Evolutionary conservation across 257 asterid genomes (phyloP).

Genomic region (Apocynum venetum): DNA sequence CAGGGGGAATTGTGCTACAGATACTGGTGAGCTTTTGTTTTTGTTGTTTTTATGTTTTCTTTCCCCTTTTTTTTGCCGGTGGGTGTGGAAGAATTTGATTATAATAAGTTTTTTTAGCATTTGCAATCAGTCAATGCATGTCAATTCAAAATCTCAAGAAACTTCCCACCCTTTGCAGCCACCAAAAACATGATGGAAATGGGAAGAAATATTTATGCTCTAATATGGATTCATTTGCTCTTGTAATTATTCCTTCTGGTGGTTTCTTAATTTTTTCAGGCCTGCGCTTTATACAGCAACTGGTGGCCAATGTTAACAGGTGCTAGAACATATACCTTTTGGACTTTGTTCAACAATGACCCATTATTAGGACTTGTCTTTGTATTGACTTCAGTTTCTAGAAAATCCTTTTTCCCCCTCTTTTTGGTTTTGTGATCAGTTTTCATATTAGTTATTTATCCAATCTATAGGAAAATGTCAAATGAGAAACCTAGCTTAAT

Average conservation of each 20-base stretch:
- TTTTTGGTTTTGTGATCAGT: neutral
- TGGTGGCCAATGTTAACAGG: constrained; percentile 99
- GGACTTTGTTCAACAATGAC: neutral
- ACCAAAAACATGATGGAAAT: neutral
- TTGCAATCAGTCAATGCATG: neutral
- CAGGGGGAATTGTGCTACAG: constrained; percentile 92
- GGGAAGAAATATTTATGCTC: constrained; percentile 1
- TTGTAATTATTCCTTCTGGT: constrained; percentile 17
- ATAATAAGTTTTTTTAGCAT: too few relatives aligned
- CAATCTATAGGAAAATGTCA: neutral
- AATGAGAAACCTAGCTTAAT: neutral
- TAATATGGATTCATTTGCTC: constrained; percentile 14
- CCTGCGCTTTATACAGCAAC: constrained; percentile 84
- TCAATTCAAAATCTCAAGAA: neutral
- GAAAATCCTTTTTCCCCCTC: neutral
- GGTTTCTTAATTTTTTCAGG: constrained; percentile 44
- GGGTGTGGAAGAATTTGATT: neutral
- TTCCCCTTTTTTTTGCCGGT: neutral
- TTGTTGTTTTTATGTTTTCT: neutral
- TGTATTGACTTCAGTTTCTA: neutral
- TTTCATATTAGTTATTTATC: neutral
- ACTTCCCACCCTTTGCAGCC: neutral
- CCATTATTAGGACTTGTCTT: neutral
- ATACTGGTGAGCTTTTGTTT: constrained; percentile 52
- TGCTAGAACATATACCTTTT: constrained; percentile 6